phyloP scores from a whole-genome alignment of 2,329 filamentous ascomycete genomes.

The Tympanopsis confertula region DNA sequence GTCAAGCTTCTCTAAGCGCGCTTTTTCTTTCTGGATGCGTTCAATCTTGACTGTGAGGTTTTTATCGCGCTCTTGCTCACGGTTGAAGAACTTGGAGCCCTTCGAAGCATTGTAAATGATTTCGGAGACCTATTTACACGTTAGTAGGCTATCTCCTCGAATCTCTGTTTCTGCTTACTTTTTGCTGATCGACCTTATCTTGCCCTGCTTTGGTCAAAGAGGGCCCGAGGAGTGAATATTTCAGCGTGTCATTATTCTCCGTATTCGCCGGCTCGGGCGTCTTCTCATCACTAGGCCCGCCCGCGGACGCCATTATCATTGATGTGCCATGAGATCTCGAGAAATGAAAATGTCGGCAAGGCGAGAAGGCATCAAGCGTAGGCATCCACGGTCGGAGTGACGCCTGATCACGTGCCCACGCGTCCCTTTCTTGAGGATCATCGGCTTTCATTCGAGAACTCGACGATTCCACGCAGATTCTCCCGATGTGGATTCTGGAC shows the following conservation, averaged over 20 bases:
- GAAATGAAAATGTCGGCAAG: too few relatives aligned
- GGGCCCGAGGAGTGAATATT: slow-evolving; percentile 58
- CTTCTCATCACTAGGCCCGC: too few relatives aligned
- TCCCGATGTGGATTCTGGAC: slow-evolving; percentile 33
- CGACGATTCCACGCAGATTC: too few relatives aligned
- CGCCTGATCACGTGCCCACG: background rate
- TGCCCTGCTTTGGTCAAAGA: slow-evolving; percentile 65
- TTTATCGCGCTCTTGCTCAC: slow-evolving; percentile 55
- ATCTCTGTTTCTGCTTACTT: slow-evolving; percentile 21
- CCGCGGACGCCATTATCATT: too few relatives aligned
- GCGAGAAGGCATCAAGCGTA: too few relatives aligned
- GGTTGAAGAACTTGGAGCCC: slow-evolving; percentile 65
- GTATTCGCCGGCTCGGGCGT: too few relatives aligned
- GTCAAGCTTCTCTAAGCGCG: slow-evolving; percentile 51
- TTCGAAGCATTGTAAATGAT: slow-evolving; percentile 68
- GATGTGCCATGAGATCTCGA: too few relatives aligned
- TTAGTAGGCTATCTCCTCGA: slow-evolving; percentile 3
- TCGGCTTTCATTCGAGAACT: too few relatives aligned
- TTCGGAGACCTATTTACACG: slow-evolving; percentile 43
- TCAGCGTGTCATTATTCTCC: slow-evolving; percentile 31
- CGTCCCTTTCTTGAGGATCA: too few relatives aligned
- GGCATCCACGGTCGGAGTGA: too few relatives aligned
- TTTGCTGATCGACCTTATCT: slow-evolving; percentile 58
- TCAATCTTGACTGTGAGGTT: slow-evolving; percentile 58
- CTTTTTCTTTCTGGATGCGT: slow-evolving; percentile 48